Base-by-base conservation (phyloP, 352 stramenopile species). In the Phytophthora europaea region DNA sequence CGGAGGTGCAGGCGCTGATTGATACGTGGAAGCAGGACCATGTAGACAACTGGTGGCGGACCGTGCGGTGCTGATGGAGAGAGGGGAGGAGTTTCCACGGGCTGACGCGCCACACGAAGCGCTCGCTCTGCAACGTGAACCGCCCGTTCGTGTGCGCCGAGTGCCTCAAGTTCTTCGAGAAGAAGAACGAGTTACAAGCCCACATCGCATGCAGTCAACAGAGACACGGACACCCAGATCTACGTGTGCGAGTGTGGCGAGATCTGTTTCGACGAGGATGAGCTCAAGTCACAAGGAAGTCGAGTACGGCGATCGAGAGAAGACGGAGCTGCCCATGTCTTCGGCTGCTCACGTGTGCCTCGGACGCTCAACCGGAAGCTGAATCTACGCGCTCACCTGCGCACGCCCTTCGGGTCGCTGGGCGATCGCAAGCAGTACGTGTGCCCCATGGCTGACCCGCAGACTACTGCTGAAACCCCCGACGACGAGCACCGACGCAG, bases 141-240 rank as follows among this genome's bases (percentile, higher is more conserved):
- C 54, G 71, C 13, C 84, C 89, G 22, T 94, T 90, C 61, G 61
- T 82, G 57, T 95, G 89, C 54, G n/a, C 60, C 3, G 67, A 81
- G 53, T 96, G 89, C 70, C 70, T 91, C 0, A 71, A 86, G 55
- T 65, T 76, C 38, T 96, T 96, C 69, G 93, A 93, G 76, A 96
- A 96, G 76, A 96, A 94, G 75, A 86, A 72, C 53, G 73, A 88
- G 9, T 70, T 96, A 20, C 87, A 94, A 68, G 86, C 85, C 10
- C 89, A 96, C 48, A n/a, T n/a, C 60, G 18, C 87, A 91, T 59
- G 48, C 58, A 2, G 67, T 56, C 0, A 64, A 68, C 8, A 73
- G 65, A 31, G 43, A 68, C 6, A 74, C 76, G n/a, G 73, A 84
- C 40, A 73, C 72, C 0, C 77, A 89, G 65, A 83, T 89, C 8